Percentiles rank a stretch among this genome's conserved stretches.
Evolutionary conservation across 2,329 filamentous ascomycete genomes (phyloP).

Genomic region (Ascochyta clinopodiicola): DNA sequence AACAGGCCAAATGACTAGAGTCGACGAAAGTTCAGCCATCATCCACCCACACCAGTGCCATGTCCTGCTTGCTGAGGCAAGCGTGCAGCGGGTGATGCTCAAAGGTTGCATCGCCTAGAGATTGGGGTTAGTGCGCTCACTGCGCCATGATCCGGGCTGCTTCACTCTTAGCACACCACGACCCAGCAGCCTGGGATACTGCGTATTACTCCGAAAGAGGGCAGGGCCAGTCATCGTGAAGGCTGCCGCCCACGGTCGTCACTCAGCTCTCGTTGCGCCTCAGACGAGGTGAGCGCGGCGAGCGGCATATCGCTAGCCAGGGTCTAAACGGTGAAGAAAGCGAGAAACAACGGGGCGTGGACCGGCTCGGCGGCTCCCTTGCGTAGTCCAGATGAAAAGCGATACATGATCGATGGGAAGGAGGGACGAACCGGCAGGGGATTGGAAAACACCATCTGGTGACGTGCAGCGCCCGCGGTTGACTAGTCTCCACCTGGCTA

Average conservation of each 20-base stretch:
- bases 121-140: conserved; percentile 29
- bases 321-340: conserved; percentile 22
- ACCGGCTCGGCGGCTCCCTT: conserved; percentile 28
- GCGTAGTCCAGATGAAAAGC: conserved; percentile 21
- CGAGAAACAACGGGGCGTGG: conserved; percentile 22
- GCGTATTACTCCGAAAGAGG: conserved; percentile 48
- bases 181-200: conserved; percentile 42
- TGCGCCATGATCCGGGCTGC: conserved; percentile 42
- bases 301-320: conserved; percentile 28
- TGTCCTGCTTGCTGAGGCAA: conserved; percentile 16
- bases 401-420: conserved; percentile 28
- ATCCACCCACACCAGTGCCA: conserved; percentile 26
- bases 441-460: conserved; percentile 35
- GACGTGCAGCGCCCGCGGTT: conserved; percentile 46
- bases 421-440: conserved; percentile 28
- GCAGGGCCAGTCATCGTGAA: conserved; percentile 27
- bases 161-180: conserved; percentile 29
- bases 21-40: conserved; percentile 19
- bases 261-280: conserved; percentile 16
- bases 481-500: conserved; percentile 29
- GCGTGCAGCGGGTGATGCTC: conserved; percentile 28
- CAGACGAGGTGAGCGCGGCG: conserved; percentile 22
- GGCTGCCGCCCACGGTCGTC: conserved; percentile 16
- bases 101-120: conserved; percentile 37
- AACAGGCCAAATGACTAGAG: conserved; percentile 15